These are phyloP conservation scores for Fusarium coffeatum DNA, from an alignment of 2,329 filamentous ascomycete genomes.

Conservation along the genomic window DNA sequence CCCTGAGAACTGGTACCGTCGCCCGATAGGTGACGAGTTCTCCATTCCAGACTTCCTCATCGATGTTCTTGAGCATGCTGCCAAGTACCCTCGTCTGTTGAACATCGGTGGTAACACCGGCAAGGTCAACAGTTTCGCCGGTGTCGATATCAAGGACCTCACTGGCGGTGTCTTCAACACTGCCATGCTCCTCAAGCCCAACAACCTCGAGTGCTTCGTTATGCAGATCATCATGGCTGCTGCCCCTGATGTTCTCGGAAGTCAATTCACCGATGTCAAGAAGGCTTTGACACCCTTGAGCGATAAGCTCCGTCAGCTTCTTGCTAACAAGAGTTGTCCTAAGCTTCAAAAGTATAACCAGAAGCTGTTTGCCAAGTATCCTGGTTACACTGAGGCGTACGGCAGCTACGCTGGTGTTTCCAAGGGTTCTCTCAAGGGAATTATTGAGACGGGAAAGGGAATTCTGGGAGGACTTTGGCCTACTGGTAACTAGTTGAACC, in stretches of 20 bases:
- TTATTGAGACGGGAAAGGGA: not conserved
- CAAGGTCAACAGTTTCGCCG: conserved; percentile 1
- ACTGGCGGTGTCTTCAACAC: conserved; percentile 59
- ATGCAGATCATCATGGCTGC: conserved; percentile 48
- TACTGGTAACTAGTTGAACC: not conserved
- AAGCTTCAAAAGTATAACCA: conserved; percentile 6
- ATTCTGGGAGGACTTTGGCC: conserved; percentile 6
- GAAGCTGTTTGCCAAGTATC: conserved; percentile 13
- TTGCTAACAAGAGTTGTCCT: not conserved
- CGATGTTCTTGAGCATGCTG: conserved; percentile 4
- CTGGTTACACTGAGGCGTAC: conserved; percentile 17
- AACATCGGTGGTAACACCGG: conserved; percentile 7
- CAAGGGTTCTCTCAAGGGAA: conserved; percentile 1
- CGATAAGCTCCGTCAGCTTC: conserved; percentile 1
- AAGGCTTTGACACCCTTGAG: not conserved
- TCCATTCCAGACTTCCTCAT: conserved; percentile 1
- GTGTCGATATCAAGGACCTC: conserved; percentile 38
- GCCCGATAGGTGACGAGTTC: not conserved
- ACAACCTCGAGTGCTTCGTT: conserved; percentile 58
- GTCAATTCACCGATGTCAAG: conserved; percentile 11
- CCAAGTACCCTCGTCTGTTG: conserved; percentile 3
- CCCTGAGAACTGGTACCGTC: conserved; percentile 14
- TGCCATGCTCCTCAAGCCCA: conserved; percentile 55
- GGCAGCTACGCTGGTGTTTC: conserved; percentile 22
- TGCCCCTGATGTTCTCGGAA: conserved; percentile 9